Evolutionary conservation across 2,329 filamentous ascomycete species (phyloP).

Genomic region (Colletotrichum sublineola): DNA sequence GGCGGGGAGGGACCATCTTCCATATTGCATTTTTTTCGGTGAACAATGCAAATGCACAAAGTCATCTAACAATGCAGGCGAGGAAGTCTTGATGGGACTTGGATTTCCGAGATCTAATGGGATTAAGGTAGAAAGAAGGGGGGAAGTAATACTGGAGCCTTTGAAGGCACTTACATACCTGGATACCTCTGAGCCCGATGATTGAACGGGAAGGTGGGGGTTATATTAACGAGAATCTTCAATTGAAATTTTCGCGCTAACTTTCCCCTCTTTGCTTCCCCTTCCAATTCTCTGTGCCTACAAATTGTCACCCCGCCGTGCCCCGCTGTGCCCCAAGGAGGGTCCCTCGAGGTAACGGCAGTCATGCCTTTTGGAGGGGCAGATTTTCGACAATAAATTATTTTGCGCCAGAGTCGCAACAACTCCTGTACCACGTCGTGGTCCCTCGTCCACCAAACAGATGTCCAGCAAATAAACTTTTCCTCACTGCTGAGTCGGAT

Average conservation of each 20-base stretch:
- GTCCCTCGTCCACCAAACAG: constrained; percentile 10
- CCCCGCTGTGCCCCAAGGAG: not conserved
- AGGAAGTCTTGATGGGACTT: not conserved
- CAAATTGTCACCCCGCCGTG: constrained; percentile 26
- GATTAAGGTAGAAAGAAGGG: not conserved
- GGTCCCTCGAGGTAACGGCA: not conserved
- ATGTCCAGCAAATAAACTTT: constrained; percentile 31
- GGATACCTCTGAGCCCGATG: too few species aligned
- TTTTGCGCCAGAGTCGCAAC: constrained; percentile 27
- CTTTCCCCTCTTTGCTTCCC: not conserved
- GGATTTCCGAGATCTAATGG: not conserved
- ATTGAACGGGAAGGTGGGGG: constrained; percentile 30
- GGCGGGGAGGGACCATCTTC: not conserved
- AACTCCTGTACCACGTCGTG: not conserved
- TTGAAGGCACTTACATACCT: not conserved
- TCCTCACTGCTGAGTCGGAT: not conserved
- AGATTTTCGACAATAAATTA: constrained; percentile 25
- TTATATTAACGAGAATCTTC: constrained; percentile 1
- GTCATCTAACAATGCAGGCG: not conserved
- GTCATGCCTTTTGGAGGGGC: constrained; percentile 32
- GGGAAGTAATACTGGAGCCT: not conserved
- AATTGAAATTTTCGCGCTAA: constrained; percentile 37
- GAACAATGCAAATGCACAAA: not conserved
- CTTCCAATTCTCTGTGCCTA: not conserved
- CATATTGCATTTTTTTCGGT: not conserved